Evolutionary conservation across 139 green algal species (phyloP), one percentile per base, ranked within the genome.

Genomic region (Gonium pectorale): DNA sequence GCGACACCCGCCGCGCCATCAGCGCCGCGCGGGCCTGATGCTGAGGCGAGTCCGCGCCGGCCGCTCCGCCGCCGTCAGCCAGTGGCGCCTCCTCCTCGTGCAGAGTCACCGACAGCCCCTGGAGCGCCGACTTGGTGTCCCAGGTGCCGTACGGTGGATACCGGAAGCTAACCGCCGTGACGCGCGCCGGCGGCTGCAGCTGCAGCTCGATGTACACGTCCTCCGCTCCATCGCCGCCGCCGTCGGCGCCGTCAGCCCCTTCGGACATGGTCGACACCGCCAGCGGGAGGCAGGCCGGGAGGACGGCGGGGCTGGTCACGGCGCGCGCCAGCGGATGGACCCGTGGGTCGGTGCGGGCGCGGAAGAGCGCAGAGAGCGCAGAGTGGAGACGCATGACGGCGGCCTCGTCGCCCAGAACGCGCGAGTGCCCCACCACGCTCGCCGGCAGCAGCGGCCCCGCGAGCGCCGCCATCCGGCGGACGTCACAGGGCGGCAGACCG

Each of bases 91-190:
- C 46, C 6, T 4, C 60, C 59, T 83, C 77, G 44, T 74, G 44
- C 60, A 83, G 41, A 0, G 63, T 72, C 17, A 52, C 31, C 0
- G 60, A 40, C 37, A 73, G 22, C 31, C 17, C 3, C n/a, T 38
- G 60, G 21, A 83, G 60, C 43, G 77, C 60, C 0, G 77, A 64
- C 3, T 15, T 0, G 0, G 77, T 83, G 31, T 83, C 62, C 77
- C 77, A 83, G 22, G 60, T 52, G 60, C 77, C 77, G 77, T 74
- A 83, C 43, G 41, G 9, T 21, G 77, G 77, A 44, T 83, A 83
- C 1, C 77, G 77, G 77, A 83, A 73, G 41, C 77, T 83, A 5
- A 83, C 9, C 15, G 77, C 77, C 2, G 77, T 38, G 22, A 74
- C 43, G 11, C n/a, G 37, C n/a, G 62, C 77, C 27, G 77, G 77